A percentile compares a stretch with the other conserved stretches of the same genome.
Conservation (phyloP, 495 filamentous ascomycete genomes). For the Parathielavia appendiculata region DNA sequence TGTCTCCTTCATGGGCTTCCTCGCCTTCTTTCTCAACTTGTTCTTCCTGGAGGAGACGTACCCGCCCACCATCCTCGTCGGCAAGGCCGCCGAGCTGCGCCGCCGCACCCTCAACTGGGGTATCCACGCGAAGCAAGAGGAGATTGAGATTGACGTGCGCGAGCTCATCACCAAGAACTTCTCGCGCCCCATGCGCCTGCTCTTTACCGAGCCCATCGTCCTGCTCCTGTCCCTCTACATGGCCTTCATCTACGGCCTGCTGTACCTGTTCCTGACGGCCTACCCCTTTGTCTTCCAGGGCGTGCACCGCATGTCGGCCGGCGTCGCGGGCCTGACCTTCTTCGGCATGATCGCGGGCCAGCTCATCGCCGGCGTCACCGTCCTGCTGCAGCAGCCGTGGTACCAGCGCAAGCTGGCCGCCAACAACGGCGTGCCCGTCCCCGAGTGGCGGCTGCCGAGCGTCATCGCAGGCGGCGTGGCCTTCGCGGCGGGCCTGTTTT, state of each 20-base stretch:
- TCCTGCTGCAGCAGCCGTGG: constrained; percentile 61
- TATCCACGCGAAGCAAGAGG: constrained; percentile 89
- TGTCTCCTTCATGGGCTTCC: constrained; percentile 67
- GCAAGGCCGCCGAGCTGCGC: constrained; percentile 72
- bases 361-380: constrained; percentile 58
- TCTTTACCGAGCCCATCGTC: constrained; percentile 78
- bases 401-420: constrained; percentile 65
- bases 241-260: constrained; percentile 71
- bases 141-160: constrained; percentile 78
- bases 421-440: constrained; percentile 68
- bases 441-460: constrained; percentile 81
- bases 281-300: constrained; percentile 75
- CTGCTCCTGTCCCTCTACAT: constrained; percentile 71
- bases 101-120: constrained; percentile 86
- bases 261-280: constrained; percentile 77
- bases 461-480: constrained; percentile 70
- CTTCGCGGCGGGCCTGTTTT: constrained; percentile 75
- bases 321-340: constrained; percentile 69
- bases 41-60: constrained; percentile 80
- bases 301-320: constrained; percentile 61
- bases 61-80: constrained; percentile 70
- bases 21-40: constrained; percentile 63
- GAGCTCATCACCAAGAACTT: constrained; percentile 83
- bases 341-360: constrained; percentile 77
- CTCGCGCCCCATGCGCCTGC: constrained; percentile 68